Conservation (phyloP, 2,329 filamentous ascomycete species). For the Hypoxylon sp. region DNA sequence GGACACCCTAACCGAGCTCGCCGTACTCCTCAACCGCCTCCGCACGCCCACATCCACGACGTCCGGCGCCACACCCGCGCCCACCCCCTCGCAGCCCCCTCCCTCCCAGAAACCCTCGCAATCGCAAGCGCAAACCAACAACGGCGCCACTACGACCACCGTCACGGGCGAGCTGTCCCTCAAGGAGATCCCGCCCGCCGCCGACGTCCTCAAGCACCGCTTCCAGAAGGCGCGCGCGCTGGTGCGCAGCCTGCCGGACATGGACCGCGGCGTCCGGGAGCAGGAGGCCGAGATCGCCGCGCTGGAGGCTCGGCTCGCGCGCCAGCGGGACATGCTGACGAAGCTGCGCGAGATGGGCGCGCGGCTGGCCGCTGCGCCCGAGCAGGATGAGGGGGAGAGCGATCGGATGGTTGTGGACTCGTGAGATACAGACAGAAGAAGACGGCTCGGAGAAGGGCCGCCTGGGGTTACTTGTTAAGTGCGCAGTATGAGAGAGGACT, state of each 20-base stretch:
- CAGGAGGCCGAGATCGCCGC: constrained; percentile 78
- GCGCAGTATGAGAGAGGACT: background rate
- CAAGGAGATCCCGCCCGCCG: constrained; percentile 84
- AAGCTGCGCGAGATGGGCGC: constrained; percentile 65
- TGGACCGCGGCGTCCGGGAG: constrained; percentile 73
- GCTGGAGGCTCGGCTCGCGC: constrained; percentile 72
- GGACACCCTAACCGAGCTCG: constrained; percentile 86
- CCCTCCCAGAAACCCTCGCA: constrained; percentile 28
- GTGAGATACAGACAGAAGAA: background rate
- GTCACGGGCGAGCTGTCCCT: constrained; percentile 57
- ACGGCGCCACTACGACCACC: constrained; percentile 52
- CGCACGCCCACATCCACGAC: constrained; percentile 60
- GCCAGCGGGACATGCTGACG: constrained; percentile 71
- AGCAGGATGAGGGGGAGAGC: constrained; percentile 49
- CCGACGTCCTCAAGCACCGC: constrained; percentile 83
- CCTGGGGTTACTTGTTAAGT: background rate
- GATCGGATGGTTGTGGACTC: constrained; percentile 32
- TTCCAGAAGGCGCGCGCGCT: constrained; percentile 81
- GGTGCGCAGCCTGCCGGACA: constrained; percentile 75
- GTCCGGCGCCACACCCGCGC: constrained; percentile 51
- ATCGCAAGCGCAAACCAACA: constrained; percentile 49
- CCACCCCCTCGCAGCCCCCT: constrained; percentile 42
- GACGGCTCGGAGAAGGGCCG: background rate
- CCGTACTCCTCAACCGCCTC: constrained; percentile 81
- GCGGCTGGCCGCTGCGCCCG: constrained; percentile 53